Percentiles rank a stretch among this genome's conserved stretches.
phyloP scores from a whole-genome alignment of 169 alveolate species.

The Cryptosporidium sp. region DNA sequence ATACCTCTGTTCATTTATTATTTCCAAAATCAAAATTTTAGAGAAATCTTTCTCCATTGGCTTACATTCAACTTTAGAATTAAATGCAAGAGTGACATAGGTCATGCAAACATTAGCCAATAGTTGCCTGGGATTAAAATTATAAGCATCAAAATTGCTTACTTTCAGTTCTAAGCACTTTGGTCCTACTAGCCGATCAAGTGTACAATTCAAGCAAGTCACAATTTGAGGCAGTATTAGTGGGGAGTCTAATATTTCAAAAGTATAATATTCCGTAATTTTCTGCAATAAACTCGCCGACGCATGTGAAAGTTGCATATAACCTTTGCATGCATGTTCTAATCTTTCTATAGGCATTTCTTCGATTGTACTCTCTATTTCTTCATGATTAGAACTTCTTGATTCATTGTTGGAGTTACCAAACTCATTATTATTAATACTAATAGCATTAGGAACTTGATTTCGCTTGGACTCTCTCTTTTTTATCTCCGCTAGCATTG shows the following conservation, averaged over 20 bases:
- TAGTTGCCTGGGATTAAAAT: conserved; percentile 88
- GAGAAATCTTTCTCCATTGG: conserved; percentile 51
- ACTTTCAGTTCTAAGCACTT: conserved; percentile 88
- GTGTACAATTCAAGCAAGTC: conserved; percentile 89
- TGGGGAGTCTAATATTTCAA: conserved; percentile 81
- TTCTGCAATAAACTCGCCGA: conserved; percentile 82
- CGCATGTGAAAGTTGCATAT: conserved; percentile 78
- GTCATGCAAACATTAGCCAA: conserved; percentile 83
- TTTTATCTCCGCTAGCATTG: conserved; percentile 87
- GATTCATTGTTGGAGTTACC: neutral
- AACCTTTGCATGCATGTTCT: conserved; percentile 69
- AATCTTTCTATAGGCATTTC: conserved; percentile 79
- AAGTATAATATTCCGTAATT: conserved; percentile 82
- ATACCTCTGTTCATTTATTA: conserved; percentile 84
- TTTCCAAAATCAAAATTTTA: conserved; percentile 64
- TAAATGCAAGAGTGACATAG: conserved; percentile 77
- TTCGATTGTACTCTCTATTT: conserved; percentile 43
- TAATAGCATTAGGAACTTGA: neutral
- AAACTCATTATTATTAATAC: neutral
- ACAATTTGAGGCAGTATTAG: conserved; percentile 87
- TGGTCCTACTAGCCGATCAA: conserved; percentile 90
- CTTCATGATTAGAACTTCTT: conserved; percentile 13
- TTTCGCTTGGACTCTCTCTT: conserved; percentile 83
- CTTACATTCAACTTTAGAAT: conserved; percentile 33
- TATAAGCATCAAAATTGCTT: conserved; percentile 87